Base-by-base conservation (phyloP, 495 filamentous ascomycete genomes). In the Penicillium flavigenum region DNA sequence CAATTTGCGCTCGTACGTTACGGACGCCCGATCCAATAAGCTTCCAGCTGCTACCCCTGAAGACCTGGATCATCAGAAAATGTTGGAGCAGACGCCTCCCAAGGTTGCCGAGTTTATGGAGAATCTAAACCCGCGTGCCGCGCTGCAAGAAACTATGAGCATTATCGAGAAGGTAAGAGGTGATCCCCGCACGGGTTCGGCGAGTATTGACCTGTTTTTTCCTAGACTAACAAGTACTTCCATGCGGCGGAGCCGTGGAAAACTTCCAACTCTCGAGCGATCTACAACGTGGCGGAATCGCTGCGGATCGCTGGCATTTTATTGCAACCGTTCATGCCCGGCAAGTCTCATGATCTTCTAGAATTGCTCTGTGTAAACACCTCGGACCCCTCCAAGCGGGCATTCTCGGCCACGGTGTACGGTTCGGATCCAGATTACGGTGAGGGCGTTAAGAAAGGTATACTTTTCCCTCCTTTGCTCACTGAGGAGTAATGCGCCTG, bases 271-370 rank as follows among this genome's bases (percentile, higher is more conserved):
- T 57, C 77, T 14, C 72, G 75, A 53, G 76, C 80, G 41, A 73
- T 98, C 42, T 96, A 83, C 67, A 77, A 88, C 34, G 77, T 79
- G 50, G 83, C 85, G 2, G 94, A 98, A 68, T 82, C 86, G n/a
- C 67, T 97, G 42, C 86, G 94, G 20, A 82, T 97, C 34, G 72
- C 76, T 4, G 91, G 86, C 9, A 96, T 98, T 54, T 74, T 98
- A 36, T 75, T 98, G 29, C 93, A 96, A 70, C 92, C 94, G 4
- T 92, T 88, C 65, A 92, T 98, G 81, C 94, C 94, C 4, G 78
- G 71, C n/a, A 96, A 93, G 70, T 79, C 89, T 45, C 68, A 73
- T 34, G 78, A 86, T 62, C 64, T 98, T 45, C 79, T 98, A 11
- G 89, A 96, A 65, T 80, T 82, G 63, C 75, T 98, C 4, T 86